Percentiles rank a stretch among this genome's conserved stretches.
These are phyloP conservation scores for Penicillium desertorum DNA, from an alignment of 495 filamentous ascomycete species.

Conservation along the genomic window DNA sequence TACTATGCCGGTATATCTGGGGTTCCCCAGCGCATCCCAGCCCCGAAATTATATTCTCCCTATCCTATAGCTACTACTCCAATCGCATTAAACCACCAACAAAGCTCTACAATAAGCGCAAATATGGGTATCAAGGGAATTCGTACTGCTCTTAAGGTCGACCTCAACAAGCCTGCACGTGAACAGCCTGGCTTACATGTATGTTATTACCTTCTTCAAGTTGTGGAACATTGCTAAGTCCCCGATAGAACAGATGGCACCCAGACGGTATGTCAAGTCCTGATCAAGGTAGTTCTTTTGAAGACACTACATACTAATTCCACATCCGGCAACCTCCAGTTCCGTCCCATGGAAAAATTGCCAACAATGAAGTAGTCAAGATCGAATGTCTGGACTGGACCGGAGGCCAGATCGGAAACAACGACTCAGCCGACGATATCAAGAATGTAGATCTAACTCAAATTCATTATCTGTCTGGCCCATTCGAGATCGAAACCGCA, in stretches of 20 bases:
- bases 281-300: not conserved
- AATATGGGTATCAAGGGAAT: slow-evolving; percentile 61
- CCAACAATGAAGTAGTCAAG: slow-evolving; percentile 86
- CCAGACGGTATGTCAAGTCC: slow-evolving; percentile 65
- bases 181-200: slow-evolving; percentile 78
- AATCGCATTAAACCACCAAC: not conserved
- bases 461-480: slow-evolving; percentile 86
- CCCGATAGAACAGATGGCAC: slow-evolving; percentile 82
- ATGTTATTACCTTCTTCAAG: slow-evolving; percentile 27
- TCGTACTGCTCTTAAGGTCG: slow-evolving; percentile 73
- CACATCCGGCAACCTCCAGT: slow-evolving; percentile 50
- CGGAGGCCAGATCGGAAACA: slow-evolving; percentile 86
- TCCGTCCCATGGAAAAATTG: slow-evolving; percentile 71
- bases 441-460: slow-evolving; percentile 79
- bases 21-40: not conserved
- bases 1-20: not conserved
- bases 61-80: not conserved
- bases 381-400: slow-evolving; percentile 93
- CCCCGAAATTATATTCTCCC: not conserved
- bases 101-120: not conserved
- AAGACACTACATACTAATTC: not conserved
- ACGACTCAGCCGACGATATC: slow-evolving; percentile 87
- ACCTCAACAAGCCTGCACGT: slow-evolving; percentile 71
- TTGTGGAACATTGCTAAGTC: not conserved
- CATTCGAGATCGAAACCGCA: slow-evolving; percentile 85